phyloP scores from a whole-genome alignment of 164 flowering plant genomes.

The Litsea cubeba region DNA sequence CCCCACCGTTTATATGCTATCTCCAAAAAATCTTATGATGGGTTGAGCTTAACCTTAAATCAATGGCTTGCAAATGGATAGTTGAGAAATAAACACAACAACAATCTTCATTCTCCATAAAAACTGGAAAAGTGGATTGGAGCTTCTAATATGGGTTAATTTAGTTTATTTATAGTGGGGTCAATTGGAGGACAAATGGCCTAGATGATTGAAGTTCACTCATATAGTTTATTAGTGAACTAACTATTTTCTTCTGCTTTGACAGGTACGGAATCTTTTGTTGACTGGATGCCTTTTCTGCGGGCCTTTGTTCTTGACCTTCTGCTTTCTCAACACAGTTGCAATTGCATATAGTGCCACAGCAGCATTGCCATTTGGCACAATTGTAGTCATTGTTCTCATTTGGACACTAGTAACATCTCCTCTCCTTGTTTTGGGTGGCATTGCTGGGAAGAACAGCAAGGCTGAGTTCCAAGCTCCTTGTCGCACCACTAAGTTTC shows the following conservation, averaged over 20 bases:
- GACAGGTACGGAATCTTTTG: constrained; percentile 36
- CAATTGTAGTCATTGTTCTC: constrained; percentile 38
- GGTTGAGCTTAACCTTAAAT: no score
- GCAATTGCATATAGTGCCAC: constrained; percentile 41
- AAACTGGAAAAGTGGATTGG: no score
- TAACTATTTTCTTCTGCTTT: neutral
- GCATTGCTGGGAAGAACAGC: constrained; percentile 43
- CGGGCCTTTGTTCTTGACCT: constrained; percentile 39
- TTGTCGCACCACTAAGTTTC: constrained; percentile 37
- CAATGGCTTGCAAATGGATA: no score
- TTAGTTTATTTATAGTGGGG: no score
- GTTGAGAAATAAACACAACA: no score
- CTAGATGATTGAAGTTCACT: neutral
- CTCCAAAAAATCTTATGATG: no score
- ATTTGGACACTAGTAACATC: constrained; percentile 39
- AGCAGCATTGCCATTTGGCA: constrained; percentile 42
- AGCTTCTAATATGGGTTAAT: no score
- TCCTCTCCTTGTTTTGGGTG: constrained; percentile 43
- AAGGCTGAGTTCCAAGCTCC: constrained; percentile 44
- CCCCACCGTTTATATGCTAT: no score
- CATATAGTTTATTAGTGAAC: neutral
- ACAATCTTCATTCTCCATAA: no score
- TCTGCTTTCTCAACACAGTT: constrained; percentile 40
- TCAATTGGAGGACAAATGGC: no score
- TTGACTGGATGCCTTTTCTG: constrained; percentile 42